Evolutionary conservation across 2,329 filamentous ascomycete species (phyloP).

Genomic region (Apiospora phragmitis): DNA sequence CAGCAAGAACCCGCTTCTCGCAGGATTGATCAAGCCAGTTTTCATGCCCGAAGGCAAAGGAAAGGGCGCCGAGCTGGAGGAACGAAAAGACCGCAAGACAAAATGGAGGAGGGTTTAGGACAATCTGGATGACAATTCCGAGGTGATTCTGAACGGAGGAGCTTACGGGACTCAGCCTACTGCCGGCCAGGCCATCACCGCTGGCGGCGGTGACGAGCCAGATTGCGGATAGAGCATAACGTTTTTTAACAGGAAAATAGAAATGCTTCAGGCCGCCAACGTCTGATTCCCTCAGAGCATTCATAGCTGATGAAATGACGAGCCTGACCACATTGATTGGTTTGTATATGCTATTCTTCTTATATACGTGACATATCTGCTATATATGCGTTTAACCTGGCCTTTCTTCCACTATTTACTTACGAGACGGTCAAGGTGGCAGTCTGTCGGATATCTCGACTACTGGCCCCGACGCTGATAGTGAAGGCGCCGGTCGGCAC

Average conservation of each 20-base stretch:
- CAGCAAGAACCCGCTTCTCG: constrained; percentile 67
- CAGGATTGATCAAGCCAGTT: constrained; percentile 65
- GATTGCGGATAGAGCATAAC: constrained; percentile 33
- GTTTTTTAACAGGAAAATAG: background rate
- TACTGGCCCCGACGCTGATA: constrained; percentile 8
- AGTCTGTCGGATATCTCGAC: constrained; percentile 1
- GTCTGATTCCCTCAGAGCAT: background rate
- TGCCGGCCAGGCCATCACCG: constrained; percentile 12
- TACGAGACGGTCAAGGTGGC: background rate
- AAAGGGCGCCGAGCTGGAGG: constrained; percentile 46
- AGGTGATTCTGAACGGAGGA: constrained; percentile 59
- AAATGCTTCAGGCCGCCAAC: background rate
- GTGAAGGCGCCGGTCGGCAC: constrained; percentile 38
- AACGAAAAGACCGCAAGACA: constrained; percentile 43
- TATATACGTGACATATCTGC: background rate
- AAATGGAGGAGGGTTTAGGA: constrained; percentile 64
- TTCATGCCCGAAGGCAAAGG: constrained; percentile 55
- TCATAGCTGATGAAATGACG: background rate
- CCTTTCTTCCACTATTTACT: background rate
- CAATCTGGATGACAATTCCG: constrained; percentile 59
- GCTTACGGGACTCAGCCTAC: constrained; percentile 41
- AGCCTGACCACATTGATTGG: background rate
- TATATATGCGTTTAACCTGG: background rate
- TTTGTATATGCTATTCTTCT: background rate
- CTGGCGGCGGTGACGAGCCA: constrained; percentile 39